Percentiles rank a stretch among this genome's conserved stretches.
Evolutionary conservation across 441 rosid species (phyloP).

Genomic region (Geranium incanum): DNA sequence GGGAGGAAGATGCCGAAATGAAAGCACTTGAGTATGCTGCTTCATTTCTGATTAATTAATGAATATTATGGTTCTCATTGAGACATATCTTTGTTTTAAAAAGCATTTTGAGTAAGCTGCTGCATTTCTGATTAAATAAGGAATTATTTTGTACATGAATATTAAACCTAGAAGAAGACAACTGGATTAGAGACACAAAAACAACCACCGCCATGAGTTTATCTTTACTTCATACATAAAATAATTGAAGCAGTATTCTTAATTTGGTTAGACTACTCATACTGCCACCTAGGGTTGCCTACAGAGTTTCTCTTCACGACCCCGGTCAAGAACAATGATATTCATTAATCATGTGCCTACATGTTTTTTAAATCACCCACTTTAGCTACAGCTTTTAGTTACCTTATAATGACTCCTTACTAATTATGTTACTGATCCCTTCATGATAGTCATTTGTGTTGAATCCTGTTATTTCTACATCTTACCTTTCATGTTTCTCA

Average conservation of each 20-base stretch:
- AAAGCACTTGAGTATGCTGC: constrained; percentile 80
- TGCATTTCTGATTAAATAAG: background rate
- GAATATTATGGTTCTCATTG: background rate
- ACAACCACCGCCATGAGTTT: background rate
- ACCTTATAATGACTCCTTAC: background rate
- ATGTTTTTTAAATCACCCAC: background rate
- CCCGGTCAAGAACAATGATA: background rate
- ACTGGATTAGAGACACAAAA: background rate
- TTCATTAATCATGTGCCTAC: background rate
- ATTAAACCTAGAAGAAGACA: background rate
- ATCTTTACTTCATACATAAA: background rate
- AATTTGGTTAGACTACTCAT: background rate
- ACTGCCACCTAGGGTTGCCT: background rate
- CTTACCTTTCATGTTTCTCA: background rate
- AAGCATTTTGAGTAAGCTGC: no score
- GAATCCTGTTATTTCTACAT: background rate
- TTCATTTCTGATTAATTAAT: constrained; percentile 11
- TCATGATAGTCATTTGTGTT: background rate
- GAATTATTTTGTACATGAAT: background rate
- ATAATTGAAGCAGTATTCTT: background rate
- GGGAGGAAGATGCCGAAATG: constrained; percentile 95
- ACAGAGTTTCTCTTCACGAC: background rate
- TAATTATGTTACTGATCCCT: background rate
- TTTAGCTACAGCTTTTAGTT: background rate
- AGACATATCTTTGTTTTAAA: no score